These are phyloP conservation scores for Pseudohyphozyma bogoriensis DNA, from an alignment of 768 basidiomycete species.

Conservation along the genomic window DNA sequence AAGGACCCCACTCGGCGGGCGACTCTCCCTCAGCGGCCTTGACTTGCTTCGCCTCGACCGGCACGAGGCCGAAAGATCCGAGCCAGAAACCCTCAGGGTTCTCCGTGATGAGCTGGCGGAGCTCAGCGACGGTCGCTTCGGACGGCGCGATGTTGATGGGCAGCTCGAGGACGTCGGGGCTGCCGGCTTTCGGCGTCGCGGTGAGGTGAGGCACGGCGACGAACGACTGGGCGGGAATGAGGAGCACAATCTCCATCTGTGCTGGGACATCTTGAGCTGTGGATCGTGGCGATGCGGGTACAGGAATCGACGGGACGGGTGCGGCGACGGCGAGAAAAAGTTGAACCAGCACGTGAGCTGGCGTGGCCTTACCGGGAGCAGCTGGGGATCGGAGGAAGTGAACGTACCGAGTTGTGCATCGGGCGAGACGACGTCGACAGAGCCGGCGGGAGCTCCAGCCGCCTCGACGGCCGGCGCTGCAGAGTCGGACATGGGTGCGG, in stretches of 20 bases:
- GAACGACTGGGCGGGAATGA: background rate
- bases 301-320: no score
- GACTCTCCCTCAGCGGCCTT: constrained; percentile 4
- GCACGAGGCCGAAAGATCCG: constrained; percentile 40
- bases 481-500: background rate
- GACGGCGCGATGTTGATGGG: constrained; percentile 20
- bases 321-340: background rate
- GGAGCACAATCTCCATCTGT: background rate
- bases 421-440: background rate
- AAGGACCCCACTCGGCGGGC: constrained; percentile 24
- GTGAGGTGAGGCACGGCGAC: background rate
- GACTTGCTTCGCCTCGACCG: constrained; percentile 28
- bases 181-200: background rate
- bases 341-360: background rate
- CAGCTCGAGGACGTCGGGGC: constrained; percentile 22
- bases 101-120: constrained; percentile 41
- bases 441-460: background rate
- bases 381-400: background rate
- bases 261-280: no score
- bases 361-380: background rate
- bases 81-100: constrained; percentile 43
- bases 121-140: constrained; percentile 25
- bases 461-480: background rate
- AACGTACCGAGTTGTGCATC: background rate
- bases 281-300: no score